Evolutionary conservation across 331 rosid species (phyloP), one percentile per base, ranked within the genome.

Genomic region (Malus hybrid): DNA sequence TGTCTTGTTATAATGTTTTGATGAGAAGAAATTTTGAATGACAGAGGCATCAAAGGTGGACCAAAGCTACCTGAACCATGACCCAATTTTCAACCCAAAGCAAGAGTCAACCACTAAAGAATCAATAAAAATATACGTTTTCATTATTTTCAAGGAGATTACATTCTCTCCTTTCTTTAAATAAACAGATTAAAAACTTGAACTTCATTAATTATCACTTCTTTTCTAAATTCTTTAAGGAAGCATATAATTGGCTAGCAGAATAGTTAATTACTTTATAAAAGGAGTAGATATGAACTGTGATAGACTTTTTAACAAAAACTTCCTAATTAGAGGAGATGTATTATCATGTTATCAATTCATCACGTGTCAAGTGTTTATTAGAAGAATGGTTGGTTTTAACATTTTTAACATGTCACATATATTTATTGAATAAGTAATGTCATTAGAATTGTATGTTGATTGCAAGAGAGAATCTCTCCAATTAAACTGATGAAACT

Each of bases 21-120:
- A 87, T 84, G 85, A 83, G 86, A 44, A 10, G 5, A 44, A 44
- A 44, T 44, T 44, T 44, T 44, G 50, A 44, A 11, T 44, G 15
- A 87, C 70, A 71, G 88, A 81, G 77, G 84, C 79, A 70, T 78
- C 78, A 71, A 32, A 32, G 77, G 73, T 86, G 80, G 89, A 89
- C 92, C 93, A 80, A 75, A 71, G 78, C 85, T 73, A 82, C 84
- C 86, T 85, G 84, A 82, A 74, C 82, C 73, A 81, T 65, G 71
- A 78, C 63, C 73, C 73, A 33, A 81, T 80, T 44, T 87, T 86
- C 87, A 89, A 85, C 90, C 89, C 33, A 81, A 70, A 78, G 79
- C 80, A 81, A 74, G 72, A 85, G 98, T 93, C 93, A 91, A 89
- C 92, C 88, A 81, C 83, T 86, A 84, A 86, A 86, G 79, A 86